Evolutionary conservation across 768 basidiomycete species (phyloP).

Genomic region (Xerocomus spinulosus): DNA sequence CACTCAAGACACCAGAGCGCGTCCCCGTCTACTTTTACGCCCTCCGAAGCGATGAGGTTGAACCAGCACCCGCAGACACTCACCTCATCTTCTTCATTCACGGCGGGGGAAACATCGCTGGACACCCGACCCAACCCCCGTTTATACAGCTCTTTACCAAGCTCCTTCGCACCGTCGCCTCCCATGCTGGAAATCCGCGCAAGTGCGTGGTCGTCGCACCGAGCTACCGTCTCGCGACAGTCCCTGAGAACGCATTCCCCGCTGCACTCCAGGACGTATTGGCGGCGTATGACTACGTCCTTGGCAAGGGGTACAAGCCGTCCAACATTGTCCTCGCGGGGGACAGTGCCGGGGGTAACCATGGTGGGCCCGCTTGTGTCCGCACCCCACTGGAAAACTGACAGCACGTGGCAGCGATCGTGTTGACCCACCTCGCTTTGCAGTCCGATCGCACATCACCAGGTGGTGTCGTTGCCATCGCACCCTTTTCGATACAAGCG

Average conservation of each 20-base stretch:
- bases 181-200: neutral
- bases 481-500: constrained; percentile 33
- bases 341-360: constrained; percentile 26
- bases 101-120: constrained; percentile 17
- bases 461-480: constrained; percentile 51
- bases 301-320: constrained; percentile 17
- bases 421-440: constrained; percentile 33
- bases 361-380: constrained; percentile 12
- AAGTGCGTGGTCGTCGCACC: constrained; percentile 18
- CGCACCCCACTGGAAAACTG: neutral
- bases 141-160: constrained; percentile 6
- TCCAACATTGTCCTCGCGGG: constrained; percentile 21
- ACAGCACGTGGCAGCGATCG: constrained; percentile 15
- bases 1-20: neutral
- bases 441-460: constrained; percentile 56
- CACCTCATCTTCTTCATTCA: constrained; percentile 24
- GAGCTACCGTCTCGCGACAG: constrained; percentile 23
- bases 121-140: constrained; percentile 11
- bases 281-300: constrained; percentile 24
- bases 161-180: constrained; percentile 10
- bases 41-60: neutral
- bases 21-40: constrained; percentile 13
- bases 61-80: neutral
- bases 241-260: constrained; percentile 21
- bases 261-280: constrained; percentile 21